These are phyloP conservation scores for Vitis hybrid DNA, from an alignment of 177 flowering plant genomes.

Conservation along the genomic window DNA sequence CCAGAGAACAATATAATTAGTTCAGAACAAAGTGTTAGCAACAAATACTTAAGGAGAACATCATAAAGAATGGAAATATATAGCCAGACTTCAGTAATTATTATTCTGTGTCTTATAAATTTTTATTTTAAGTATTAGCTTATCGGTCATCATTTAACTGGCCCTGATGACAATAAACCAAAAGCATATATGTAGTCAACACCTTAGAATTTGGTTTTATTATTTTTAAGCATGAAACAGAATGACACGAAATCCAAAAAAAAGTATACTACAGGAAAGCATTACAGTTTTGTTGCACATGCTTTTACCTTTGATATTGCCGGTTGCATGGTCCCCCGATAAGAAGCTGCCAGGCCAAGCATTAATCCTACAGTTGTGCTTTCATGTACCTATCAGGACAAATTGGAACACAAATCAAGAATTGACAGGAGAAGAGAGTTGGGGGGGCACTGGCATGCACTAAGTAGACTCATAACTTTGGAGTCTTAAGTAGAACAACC, in stretches of 20 bases:
- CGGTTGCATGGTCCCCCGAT: constrained; percentile 91
- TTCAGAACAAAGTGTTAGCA: neutral
- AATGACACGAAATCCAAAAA: too few relatives aligned
- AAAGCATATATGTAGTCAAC: neutral
- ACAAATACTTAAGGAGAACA: constrained; percentile 1
- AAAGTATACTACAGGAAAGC: too few relatives aligned
- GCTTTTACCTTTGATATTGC: constrained; percentile 75
- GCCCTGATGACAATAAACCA: neutral
- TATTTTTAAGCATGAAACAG: too few relatives aligned
- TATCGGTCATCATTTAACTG: too few relatives aligned
- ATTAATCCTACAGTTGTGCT: constrained; percentile 86
- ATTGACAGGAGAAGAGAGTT: constrained; percentile 1
- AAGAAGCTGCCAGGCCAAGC: constrained; percentile 97
- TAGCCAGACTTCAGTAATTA: too few relatives aligned
- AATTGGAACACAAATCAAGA: neutral
- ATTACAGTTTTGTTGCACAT: neutral
- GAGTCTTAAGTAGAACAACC: too few relatives aligned
- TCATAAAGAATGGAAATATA: too few relatives aligned
- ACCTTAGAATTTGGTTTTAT: too few relatives aligned
- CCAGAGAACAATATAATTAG: constrained; percentile 13
- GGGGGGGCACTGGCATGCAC: neutral
- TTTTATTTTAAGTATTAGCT: too few relatives aligned
- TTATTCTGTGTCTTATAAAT: too few relatives aligned
- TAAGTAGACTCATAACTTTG: too few relatives aligned
- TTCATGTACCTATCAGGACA: constrained; percentile 71